Conservation (phyloP, 306 rosid genomes). For the Fagus crenata region DNA sequence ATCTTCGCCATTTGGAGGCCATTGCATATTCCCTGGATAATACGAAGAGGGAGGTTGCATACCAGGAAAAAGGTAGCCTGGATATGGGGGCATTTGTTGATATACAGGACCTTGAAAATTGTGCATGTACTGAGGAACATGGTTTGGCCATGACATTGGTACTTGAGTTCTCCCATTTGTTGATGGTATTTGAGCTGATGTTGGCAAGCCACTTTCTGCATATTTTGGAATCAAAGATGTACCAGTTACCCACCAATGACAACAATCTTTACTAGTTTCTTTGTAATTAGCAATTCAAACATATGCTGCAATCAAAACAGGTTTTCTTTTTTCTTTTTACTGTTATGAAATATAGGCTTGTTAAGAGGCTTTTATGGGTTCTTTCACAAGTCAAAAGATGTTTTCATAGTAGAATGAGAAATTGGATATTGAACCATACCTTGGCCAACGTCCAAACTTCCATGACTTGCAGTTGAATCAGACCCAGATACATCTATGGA, state of each 20-base stretch:
- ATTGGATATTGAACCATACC: slow-evolving; percentile 47
- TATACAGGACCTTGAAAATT: slow-evolving; percentile 81
- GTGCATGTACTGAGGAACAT: slow-evolving; percentile 70
- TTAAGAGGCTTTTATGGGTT: background rate
- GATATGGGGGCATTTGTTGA: slow-evolving; percentile 83
- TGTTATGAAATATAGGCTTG: background rate
- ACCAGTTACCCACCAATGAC: background rate
- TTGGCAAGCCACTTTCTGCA: slow-evolving; percentile 58
- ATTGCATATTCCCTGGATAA: slow-evolving; percentile 79
- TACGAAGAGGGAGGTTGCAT: slow-evolving; percentile 83
- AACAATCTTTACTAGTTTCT: background rate
- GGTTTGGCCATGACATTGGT: slow-evolving; percentile 73
- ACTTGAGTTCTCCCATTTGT: slow-evolving; percentile 66
- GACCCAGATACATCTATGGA: slow-evolving; percentile 51
- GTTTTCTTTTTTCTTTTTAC: background rate
- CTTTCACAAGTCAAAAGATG: background rate
- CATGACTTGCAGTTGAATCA: slow-evolving; percentile 78
- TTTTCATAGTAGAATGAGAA: background rate
- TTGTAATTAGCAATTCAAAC: background rate
- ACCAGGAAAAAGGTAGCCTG: slow-evolving; percentile 74
- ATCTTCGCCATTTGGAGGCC: slow-evolving; percentile 74
- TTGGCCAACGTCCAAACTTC: slow-evolving; percentile 74
- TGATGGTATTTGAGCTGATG: slow-evolving; percentile 47
- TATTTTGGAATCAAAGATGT: slow-evolving; percentile 21
- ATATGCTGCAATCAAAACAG: background rate